Conservation (phyloP, 2,329 filamentous ascomycete species). For the Aspergillus uvarum region DNA sequence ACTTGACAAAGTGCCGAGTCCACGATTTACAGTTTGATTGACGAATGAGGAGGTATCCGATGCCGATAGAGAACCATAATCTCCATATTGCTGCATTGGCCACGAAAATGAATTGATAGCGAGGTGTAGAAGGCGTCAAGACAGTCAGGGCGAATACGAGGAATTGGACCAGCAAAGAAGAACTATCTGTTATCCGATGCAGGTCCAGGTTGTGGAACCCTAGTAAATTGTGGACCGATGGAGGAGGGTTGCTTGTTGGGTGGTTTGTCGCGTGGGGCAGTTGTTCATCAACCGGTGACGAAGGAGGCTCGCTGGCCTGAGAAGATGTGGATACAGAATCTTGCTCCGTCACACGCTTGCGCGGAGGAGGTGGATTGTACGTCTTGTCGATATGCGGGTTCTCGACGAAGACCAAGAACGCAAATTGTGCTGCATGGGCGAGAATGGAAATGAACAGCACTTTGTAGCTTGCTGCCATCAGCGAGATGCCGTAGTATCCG, state of each 20-base stretch:
- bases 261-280: slow-evolving; percentile 43
- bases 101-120: slow-evolving; percentile 77
- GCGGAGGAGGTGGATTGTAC: slow-evolving; percentile 84
- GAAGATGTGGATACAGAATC: slow-evolving; percentile 30
- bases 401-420: slow-evolving; percentile 87
- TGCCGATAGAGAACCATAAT: slow-evolving; percentile 85
- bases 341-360: slow-evolving; percentile 48
- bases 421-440: slow-evolving; percentile 91
- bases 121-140: slow-evolving; percentile 72
- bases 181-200: slow-evolving; percentile 81
- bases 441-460: slow-evolving; percentile 95
- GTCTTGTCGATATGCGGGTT: slow-evolving; percentile 98
- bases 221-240: slow-evolving; percentile 77
- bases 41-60: slow-evolving; percentile 78
- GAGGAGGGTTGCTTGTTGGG: slow-evolving; percentile 52
- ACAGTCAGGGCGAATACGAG: slow-evolving; percentile 74
- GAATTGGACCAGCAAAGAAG: slow-evolving; percentile 71
- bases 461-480: slow-evolving; percentile 97
- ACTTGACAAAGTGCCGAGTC: slow-evolving; percentile 97
- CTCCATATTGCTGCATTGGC: slow-evolving; percentile 79
- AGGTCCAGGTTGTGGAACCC: slow-evolving; percentile 83
- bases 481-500: slow-evolving; percentile 95
- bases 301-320: slow-evolving; percentile 33
- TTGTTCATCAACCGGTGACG: slow-evolving; percentile 36
- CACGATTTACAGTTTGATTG: slow-evolving; percentile 91